A percentile compares a stretch with the other conserved stretches of the same genome.
These are phyloP conservation scores for Globisporangium parvum DNA, from an alignment of 352 stramenopile genomes.

Conservation along the genomic window DNA sequence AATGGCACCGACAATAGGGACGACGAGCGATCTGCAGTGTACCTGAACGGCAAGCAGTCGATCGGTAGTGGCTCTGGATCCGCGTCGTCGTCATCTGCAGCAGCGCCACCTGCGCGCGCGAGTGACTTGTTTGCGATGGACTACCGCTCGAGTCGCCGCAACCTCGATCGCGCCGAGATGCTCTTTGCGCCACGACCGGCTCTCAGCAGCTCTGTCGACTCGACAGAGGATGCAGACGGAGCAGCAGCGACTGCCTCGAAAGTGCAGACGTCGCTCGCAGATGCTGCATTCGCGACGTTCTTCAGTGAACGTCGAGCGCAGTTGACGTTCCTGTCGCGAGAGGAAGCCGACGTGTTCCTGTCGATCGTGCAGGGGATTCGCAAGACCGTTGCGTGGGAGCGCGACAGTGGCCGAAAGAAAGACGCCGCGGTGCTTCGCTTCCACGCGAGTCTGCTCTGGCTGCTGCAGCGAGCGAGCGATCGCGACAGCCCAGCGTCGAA, in stretches of 20 bases:
- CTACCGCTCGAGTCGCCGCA: constrained; percentile 21
- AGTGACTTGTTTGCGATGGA: constrained; percentile 75
- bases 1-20: background rate
- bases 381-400: constrained; percentile 60
- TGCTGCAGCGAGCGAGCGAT: constrained; percentile 20
- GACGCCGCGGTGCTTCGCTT: constrained; percentile 73
- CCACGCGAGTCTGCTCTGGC: constrained; percentile 62
- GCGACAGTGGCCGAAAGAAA: constrained; percentile 43
- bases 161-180: constrained; percentile 47
- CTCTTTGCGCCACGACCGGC: constrained; percentile 34
- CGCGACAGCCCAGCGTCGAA: background rate
- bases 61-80: constrained; percentile 10
- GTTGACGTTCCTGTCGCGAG: constrained; percentile 41
- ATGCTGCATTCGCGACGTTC: constrained; percentile 34
- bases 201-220: background rate
- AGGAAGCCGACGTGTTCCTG: constrained; percentile 42
- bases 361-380: constrained; percentile 39
- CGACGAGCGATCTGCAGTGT: constrained; percentile 41
- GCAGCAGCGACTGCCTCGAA: background rate
- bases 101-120: constrained; percentile 41
- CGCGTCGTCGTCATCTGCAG: background rate
- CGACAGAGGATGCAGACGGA: background rate
- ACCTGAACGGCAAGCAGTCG: constrained; percentile 29
- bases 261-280: constrained; percentile 26
- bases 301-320: constrained; percentile 47